phyloP scores from a whole-genome alignment of 345 rosid genomes.

The Kernera saxatilis region DNA sequence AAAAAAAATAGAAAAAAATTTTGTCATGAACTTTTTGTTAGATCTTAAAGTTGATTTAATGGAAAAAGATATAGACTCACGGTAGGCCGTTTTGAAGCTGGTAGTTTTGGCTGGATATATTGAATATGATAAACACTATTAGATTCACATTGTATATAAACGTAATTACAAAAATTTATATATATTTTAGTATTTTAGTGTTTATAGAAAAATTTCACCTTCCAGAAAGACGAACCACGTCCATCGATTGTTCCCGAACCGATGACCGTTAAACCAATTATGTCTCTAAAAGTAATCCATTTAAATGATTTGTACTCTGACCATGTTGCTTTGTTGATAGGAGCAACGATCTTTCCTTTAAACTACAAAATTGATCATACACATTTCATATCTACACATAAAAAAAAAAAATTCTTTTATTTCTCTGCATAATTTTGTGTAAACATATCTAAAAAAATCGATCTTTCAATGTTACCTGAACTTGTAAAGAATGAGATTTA shows the following conservation, averaged over 20 bases:
- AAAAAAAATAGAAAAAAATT: background rate
- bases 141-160: background rate
- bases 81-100: slow-evolving; percentile 10
- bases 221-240: slow-evolving; percentile 25
- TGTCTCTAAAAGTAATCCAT: background rate
- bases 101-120: background rate
- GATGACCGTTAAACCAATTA: background rate
- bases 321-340: slow-evolving; percentile 9
- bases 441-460: background rate
- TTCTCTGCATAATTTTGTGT: no score
- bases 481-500: slow-evolving; percentile 10
- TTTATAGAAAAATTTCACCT: background rate
- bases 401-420: no score
- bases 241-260: slow-evolving; percentile 23
- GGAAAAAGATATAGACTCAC: background rate
- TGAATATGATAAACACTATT: background rate
- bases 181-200: background rate
- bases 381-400: background rate
- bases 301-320: background rate
- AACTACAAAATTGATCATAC: background rate
- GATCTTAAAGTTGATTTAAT: background rate
- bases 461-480: slow-evolving; percentile 33
- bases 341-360: slow-evolving; percentile 8
- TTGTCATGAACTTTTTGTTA: background rate
- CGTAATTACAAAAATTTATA: background rate